Evolutionary conservation across 257 asterid species (phyloP).

Genomic region (Ocimum tenuiflorum): DNA sequence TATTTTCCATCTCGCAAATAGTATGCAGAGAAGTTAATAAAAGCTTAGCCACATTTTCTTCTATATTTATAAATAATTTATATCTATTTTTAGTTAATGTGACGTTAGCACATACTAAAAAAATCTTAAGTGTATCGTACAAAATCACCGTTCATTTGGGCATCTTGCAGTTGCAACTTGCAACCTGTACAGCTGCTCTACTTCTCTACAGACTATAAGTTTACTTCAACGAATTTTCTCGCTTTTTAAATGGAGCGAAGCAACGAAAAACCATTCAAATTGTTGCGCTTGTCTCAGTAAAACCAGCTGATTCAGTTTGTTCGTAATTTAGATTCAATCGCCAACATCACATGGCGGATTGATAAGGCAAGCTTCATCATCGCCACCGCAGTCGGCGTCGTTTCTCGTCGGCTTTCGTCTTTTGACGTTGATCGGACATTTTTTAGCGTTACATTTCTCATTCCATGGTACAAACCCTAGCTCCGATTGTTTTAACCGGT

Average conservation of each 20-base stretch:
- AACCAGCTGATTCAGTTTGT: neutral
- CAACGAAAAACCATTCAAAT: conserved; percentile 3
- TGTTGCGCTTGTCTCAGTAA: neutral
- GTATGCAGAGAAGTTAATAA: no score
- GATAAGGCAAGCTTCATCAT: conserved; percentile 21
- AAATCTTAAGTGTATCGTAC: neutral
- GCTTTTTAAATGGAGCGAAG: conserved; percentile 4
- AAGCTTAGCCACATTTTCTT: no score
- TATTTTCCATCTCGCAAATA: no score
- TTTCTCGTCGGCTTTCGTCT: conserved; percentile 7
- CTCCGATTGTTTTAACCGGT: neutral
- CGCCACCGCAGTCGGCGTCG: conserved; percentile 20
- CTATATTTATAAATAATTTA: no score
- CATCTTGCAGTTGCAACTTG: conserved; percentile 11
- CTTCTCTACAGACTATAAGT: neutral
- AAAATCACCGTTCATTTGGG: conserved; percentile 6
- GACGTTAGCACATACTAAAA: no score
- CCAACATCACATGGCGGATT: conserved; percentile 36
- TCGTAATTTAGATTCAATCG: conserved; percentile 9
- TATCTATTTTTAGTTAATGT: no score
- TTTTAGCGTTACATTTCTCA: neutral
- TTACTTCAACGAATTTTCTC: neutral
- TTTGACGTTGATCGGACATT: conserved; percentile 8
- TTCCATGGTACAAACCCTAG: no score
- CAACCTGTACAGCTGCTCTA: conserved; percentile 1